Base-by-base conservation (phyloP, 257 asterid species). In the Solanum chmielewskii region DNA sequence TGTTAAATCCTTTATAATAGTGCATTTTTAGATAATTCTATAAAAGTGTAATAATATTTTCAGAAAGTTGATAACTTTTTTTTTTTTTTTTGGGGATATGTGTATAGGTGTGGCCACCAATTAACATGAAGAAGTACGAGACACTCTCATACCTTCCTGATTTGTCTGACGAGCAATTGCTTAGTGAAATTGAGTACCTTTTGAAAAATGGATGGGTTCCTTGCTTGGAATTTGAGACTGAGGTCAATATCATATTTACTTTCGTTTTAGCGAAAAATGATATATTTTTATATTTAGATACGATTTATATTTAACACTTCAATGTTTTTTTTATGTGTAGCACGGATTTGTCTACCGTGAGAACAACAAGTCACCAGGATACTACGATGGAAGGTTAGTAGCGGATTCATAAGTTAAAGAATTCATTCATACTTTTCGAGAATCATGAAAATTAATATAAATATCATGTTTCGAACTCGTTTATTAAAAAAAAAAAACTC, bases 91-190 rank as follows among this genome's bases (percentile, higher is more conserved):
- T 2, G 1, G 11, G 74, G 14, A 70, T 56, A 56, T 68, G 31
- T 68, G 13, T 83, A 15, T 27, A 90, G 94, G 93, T 93, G 87
- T 93, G 93, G 93, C 95, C 93, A 3, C 91, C 93, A 83, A 1
- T 10, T 12, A 87, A 84, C 9, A 4, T 0, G 89, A 88, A 76
- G 92, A 91, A 70, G 77, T 70, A 70, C n/a, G 77, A 70, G 77
- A 70, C 77, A 15, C 42, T 70, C 14, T 70, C 77, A 92, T 91
- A 92, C 91, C 90, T 93, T 33, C 96, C 93, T 1, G 29, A 6
- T 16, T 92, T 92, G 15, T 42, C 92, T 7, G 3, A 8, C 1
- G 92, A 64, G 21, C 91, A 91, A 86, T 76, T 92, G 88, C 14
- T 69, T 14, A 88, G 86, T 90, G 90, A 93, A 81, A 6, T 92